Evolutionary conservation across 1,284 basidiomycete species (phyloP).

Genomic region (Lentinula novae-zelandiae): DNA sequence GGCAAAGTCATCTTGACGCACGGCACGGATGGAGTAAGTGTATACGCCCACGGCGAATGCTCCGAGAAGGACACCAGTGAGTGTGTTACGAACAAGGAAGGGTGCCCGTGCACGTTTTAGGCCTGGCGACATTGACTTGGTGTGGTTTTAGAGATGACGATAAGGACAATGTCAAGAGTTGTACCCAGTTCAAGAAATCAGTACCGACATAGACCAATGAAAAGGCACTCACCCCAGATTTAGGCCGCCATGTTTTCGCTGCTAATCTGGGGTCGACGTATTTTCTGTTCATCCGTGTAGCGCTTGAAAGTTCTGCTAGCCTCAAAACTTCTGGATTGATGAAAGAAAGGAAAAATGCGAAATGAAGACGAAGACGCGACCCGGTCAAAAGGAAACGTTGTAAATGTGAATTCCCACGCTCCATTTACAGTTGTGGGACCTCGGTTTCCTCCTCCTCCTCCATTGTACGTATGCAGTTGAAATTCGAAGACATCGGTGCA

Average conservation of each 20-base stretch:
- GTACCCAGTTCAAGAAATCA: neutral
- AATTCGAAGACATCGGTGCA: too few relatives aligned
- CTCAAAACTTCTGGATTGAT: too few relatives aligned
- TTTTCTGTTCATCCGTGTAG: neutral
- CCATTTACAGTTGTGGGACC: neutral
- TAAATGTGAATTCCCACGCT: neutral
- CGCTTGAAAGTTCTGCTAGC: too few relatives aligned
- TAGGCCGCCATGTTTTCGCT: constrained; percentile 36
- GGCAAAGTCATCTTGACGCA: constrained; percentile 90
- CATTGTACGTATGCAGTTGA: too few relatives aligned
- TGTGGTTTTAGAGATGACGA: neutral
- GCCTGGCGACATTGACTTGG: constrained; percentile 79
- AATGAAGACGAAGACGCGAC: neutral
- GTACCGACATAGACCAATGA: neutral
- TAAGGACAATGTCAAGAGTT: neutral
- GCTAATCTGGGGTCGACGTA: constrained; percentile 37
- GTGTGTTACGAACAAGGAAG: constrained; percentile 73
- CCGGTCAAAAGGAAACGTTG: neutral
- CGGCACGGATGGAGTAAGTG: constrained; percentile 90
- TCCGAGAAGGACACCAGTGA: constrained; percentile 74
- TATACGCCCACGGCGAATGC: constrained; percentile 84
- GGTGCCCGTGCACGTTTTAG: constrained; percentile 85
- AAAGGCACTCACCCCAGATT: constrained; percentile 31
- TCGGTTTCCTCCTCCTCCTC: too few relatives aligned
- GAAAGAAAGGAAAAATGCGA: too few relatives aligned